phyloP scores from a whole-genome alignment of 306 rosid genomes.

The Herpetospermum pedunculosum region DNA sequence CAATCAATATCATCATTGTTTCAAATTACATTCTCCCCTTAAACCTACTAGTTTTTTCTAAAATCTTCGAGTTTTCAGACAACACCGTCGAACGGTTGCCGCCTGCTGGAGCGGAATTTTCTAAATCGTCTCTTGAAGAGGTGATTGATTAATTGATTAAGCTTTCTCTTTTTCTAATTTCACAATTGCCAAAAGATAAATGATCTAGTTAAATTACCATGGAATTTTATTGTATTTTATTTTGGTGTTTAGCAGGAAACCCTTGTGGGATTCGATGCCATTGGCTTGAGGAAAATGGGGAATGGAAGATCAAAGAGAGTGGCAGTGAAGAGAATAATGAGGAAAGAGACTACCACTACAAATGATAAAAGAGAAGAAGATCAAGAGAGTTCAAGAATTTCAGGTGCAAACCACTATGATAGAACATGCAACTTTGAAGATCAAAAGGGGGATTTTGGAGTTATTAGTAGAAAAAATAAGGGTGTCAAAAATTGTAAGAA shows the following conservation, averaged over 20 bases:
- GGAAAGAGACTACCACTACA: not conserved
- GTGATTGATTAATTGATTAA: not conserved
- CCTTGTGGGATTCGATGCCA: not conserved
- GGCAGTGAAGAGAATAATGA: not conserved
- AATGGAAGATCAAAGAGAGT: constrained; percentile 6
- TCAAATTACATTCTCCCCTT: not conserved
- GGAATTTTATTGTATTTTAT: not conserved
- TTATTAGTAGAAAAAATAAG: not conserved
- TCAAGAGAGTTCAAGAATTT: not conserved
- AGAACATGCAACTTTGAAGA: constrained; percentile 11
- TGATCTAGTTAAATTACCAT: not conserved
- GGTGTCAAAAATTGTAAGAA: not conserved
- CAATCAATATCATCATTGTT: not conserved
- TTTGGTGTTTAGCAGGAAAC: not conserved
- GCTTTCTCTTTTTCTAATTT: not conserved
- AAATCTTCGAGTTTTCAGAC: not conserved
- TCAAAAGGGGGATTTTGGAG: constrained; percentile 9
- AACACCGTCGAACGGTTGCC: not conserved
- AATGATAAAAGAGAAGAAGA: not conserved
- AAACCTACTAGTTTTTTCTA: not conserved
- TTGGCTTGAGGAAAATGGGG: constrained; percentile 1
- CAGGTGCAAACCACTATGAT: constrained; percentile 18
- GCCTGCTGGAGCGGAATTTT: not conserved
- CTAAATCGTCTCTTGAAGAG: not conserved
- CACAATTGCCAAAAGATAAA: not conserved